Percentiles rank a stretch among this genome's conserved stretches.
These are phyloP conservation scores for Thelonectria rubi DNA, from an alignment of 2,329 filamentous ascomycete species.

Conservation along the genomic window DNA sequence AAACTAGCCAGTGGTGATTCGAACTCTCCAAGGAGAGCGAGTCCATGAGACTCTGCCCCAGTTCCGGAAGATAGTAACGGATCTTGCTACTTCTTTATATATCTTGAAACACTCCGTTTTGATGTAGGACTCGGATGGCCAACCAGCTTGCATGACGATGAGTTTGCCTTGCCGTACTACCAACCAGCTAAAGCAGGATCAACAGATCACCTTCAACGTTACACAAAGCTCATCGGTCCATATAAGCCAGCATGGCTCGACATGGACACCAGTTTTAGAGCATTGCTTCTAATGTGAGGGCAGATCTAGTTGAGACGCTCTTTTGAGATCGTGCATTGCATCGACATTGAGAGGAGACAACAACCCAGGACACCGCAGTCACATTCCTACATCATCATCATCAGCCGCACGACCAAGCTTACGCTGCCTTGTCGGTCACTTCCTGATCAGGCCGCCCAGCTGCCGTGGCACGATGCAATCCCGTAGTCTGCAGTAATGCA, in stretches of 20 bases:
- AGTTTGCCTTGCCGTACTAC: constrained; percentile 80
- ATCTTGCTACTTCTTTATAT: constrained; percentile 77
- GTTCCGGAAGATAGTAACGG: constrained; percentile 73
- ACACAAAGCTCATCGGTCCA: constrained; percentile 55
- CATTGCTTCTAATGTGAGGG: constrained; percentile 34
- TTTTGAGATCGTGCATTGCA: neutral
- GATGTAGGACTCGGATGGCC: constrained; percentile 74
- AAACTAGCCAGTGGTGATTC: constrained; percentile 74
- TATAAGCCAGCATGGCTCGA: constrained; percentile 51
- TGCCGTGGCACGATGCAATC: neutral
- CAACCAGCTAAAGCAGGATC: constrained; percentile 76
- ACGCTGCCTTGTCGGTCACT: neutral
- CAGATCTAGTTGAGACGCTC: constrained; percentile 32
- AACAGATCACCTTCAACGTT: constrained; percentile 74
- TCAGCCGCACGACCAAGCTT: too few relatives aligned
- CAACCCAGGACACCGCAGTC: too few relatives aligned
- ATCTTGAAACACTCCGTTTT: constrained; percentile 69
- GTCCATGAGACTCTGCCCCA: constrained; percentile 75
- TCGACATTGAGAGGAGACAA: neutral
- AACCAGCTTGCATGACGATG: constrained; percentile 76
- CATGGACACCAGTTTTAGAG: constrained; percentile 58
- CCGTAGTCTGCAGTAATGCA: too few relatives aligned
- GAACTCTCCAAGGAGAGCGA: constrained; percentile 78
- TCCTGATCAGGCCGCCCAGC: neutral
- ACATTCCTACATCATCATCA: too few relatives aligned